phyloP scores from a whole-genome alignment of 805 yeast genomes.

The Candida loeiensis region DNA sequence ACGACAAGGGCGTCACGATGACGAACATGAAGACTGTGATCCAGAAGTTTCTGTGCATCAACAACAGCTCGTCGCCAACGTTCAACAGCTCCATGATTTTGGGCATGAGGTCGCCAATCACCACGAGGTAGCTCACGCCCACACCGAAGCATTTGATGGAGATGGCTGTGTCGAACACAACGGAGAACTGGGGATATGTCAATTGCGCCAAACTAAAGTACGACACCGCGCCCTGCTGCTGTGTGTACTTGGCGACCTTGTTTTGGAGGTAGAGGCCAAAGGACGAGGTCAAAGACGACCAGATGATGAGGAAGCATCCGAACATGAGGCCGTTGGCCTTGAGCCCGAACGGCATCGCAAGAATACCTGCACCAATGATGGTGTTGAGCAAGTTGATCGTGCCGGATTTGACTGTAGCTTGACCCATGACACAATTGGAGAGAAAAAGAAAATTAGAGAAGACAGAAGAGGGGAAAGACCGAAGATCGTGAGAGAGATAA shows the following conservation, averaged over 20 bases:
- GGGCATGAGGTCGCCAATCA: slow-evolving; percentile 77
- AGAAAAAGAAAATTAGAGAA: neutral
- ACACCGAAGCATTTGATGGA: slow-evolving; percentile 79
- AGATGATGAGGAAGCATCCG: slow-evolving; percentile 51
- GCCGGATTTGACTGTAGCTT: slow-evolving; percentile 17
- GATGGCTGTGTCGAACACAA: slow-evolving; percentile 72
- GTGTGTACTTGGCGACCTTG: slow-evolving; percentile 52
- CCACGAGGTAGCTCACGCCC: slow-evolving; percentile 64
- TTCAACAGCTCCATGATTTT: slow-evolving; percentile 42
- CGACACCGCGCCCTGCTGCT: slow-evolving; percentile 40
- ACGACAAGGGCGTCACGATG: slow-evolving; percentile 61
- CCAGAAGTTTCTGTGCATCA: slow-evolving; percentile 46
- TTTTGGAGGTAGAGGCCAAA: slow-evolving; percentile 66
- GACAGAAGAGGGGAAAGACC: too few relatives aligned
- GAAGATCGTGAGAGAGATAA: too few relatives aligned
- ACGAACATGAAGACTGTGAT: slow-evolving; percentile 49
- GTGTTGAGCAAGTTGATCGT: slow-evolving; percentile 68
- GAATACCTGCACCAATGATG: slow-evolving; percentile 75
- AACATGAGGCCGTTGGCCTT: slow-evolving; percentile 60
- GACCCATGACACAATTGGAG: slow-evolving; percentile 12
- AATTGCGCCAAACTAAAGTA: slow-evolving; percentile 47
- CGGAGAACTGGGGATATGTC: slow-evolving; percentile 66
- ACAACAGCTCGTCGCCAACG: slow-evolving; percentile 19
- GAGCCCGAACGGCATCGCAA: slow-evolving; percentile 74
- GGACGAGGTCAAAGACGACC: slow-evolving; percentile 65